Conservation (phyloP, 208 protist species). For the Leishmania tarentolae region DNA sequence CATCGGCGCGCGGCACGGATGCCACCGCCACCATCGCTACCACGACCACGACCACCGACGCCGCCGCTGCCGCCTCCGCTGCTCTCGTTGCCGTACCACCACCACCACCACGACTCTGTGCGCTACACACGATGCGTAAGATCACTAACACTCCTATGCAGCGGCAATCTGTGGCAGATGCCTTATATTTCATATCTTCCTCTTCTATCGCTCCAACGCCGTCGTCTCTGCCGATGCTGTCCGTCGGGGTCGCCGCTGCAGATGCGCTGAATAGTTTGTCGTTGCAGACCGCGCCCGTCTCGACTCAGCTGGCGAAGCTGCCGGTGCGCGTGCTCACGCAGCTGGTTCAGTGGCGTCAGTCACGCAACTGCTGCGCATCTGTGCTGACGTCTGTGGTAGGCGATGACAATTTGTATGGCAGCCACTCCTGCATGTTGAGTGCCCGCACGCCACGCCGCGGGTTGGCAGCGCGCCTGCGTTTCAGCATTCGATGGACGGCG, state of each 20-base stretch:
- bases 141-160: neutral
- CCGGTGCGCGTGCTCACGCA: slow-evolving; percentile 16
- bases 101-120: slow-evolving; percentile 3
- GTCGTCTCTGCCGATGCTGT: neutral
- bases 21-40: neutral
- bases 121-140: neutral
- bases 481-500: neutral
- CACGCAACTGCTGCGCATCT: slow-evolving; percentile 6
- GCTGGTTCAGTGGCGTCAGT: slow-evolving; percentile 12
- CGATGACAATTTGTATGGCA: neutral
- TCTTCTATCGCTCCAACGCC: neutral
- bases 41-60: neutral
- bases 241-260: neutral
- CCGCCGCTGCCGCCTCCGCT: slow-evolving; percentile 1
- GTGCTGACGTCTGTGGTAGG: neutral
- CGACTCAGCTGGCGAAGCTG: slow-evolving; percentile 12
- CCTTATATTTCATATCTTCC: neutral
- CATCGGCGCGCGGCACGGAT: neutral
- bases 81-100: neutral
- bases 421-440: neutral
- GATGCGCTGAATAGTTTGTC: neutral
- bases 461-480: neutral
- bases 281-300: neutral
- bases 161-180: too few species aligned
- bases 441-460: neutral